phyloP scores from a whole-genome alignment of 2,329 filamentous ascomycete species.

The Colletotrichum truncatum region DNA sequence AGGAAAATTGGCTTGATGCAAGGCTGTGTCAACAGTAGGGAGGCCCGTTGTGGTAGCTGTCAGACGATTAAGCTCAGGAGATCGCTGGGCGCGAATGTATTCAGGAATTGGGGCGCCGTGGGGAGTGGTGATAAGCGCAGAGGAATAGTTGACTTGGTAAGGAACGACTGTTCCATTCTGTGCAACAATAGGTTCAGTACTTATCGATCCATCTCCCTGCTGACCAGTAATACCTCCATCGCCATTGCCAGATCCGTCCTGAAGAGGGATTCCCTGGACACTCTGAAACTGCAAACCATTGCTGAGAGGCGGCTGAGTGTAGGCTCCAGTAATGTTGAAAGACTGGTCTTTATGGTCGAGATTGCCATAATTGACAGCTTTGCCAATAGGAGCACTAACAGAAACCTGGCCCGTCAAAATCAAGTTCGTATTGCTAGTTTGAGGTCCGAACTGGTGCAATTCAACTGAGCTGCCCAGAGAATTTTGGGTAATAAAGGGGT shows the following conservation, averaged over 20 bases:
- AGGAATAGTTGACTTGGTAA: not conserved
- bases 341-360: not conserved
- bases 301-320: not conserved
- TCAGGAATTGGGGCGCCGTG: slow-evolving; percentile 15
- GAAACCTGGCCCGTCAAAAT: slow-evolving; percentile 4
- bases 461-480: not conserved
- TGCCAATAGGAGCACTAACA: not conserved
- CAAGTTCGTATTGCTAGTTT: slow-evolving; percentile 6
- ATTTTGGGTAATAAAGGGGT: slow-evolving; percentile 1
- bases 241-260: not conserved
- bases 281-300: not conserved
- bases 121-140: not conserved
- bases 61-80: slow-evolving; percentile 47
- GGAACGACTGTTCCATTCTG: slow-evolving; percentile 13
- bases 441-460: slow-evolving; percentile 6
- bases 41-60: slow-evolving; percentile 42
- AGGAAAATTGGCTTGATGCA: slow-evolving; percentile 53
- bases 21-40: slow-evolving; percentile 45
- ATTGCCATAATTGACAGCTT: not conserved
- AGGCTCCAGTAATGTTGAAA: not conserved
- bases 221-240: not conserved
- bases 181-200: not conserved
- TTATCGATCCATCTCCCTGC: not conserved
- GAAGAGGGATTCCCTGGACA: not conserved
- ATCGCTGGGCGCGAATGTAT: slow-evolving; percentile 41